Conservation (phyloP, 495 filamentous ascomycete genomes). For the Neurospora discreta region DNA sequence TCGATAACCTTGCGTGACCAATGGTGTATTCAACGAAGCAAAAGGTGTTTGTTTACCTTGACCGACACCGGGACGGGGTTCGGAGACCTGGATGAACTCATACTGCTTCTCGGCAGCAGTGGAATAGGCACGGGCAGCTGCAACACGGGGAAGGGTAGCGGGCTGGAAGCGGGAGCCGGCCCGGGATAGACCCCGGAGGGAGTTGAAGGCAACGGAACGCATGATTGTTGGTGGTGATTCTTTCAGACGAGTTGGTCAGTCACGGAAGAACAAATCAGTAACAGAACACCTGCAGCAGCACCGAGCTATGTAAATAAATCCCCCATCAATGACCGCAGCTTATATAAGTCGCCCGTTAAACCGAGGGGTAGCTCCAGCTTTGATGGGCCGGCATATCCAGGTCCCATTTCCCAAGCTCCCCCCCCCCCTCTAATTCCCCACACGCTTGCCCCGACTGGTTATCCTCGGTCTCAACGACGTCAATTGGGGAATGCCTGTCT, state of each 20-base stretch:
- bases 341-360: not conserved
- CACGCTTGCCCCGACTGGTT: not conserved
- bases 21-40: not conserved
- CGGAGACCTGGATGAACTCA: conserved; percentile 69
- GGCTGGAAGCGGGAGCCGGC: conserved; percentile 45
- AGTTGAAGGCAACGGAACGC: conserved; percentile 35
- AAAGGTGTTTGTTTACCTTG: conserved; percentile 47
- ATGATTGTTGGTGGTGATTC: not conserved
- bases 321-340: not conserved
- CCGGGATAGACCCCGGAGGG: conserved; percentile 46
- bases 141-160: conserved; percentile 35
- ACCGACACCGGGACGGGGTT: conserved; percentile 77
- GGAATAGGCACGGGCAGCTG: conserved; percentile 23
- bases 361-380: not conserved
- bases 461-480: not conserved
- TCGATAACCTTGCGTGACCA: too few species aligned
- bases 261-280: not conserved
- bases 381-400: not conserved
- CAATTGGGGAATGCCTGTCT: not conserved
- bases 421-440: not conserved
- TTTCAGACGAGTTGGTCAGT: not conserved
- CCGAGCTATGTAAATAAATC: not conserved
- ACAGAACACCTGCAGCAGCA: not conserved
- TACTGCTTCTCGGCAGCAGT: conserved; percentile 38
- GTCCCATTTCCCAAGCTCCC: not conserved